Conservation (phyloP, 331 rosid genomes). For the Rosa hybrid region DNA sequence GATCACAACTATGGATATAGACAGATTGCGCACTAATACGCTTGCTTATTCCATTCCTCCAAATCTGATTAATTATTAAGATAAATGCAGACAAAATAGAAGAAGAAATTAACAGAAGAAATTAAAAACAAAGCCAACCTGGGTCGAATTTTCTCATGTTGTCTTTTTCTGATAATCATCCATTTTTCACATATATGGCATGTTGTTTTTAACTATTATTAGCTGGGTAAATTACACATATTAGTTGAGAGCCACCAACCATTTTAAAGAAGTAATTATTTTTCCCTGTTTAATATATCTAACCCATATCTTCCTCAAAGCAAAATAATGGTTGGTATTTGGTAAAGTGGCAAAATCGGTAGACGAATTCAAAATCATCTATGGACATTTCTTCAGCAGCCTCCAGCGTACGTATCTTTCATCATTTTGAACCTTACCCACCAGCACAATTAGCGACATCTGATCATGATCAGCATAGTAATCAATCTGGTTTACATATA, state of each 20-base stretch:
- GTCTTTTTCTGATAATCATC: neutral
- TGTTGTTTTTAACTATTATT: conserved; percentile 6
- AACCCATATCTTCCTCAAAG: conserved; percentile 26
- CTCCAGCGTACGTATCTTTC: neutral
- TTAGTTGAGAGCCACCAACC: conserved; percentile 16
- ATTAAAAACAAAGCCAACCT: neutral
- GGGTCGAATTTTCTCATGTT: neutral
- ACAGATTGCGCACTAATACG: neutral
- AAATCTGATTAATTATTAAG: neutral
- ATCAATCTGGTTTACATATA: neutral
- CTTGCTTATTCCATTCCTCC: neutral
- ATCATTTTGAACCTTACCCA: neutral
- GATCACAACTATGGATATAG: neutral
- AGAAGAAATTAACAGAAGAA: conserved; percentile 4
- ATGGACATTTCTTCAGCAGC: conserved; percentile 19
- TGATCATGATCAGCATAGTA: neutral
- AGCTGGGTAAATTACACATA: neutral
- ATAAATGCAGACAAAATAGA: neutral
- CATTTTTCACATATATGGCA: neutral
- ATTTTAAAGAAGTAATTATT: conserved; percentile 21
- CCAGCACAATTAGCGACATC: neutral
- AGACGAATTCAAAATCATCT: conserved; percentile 16
- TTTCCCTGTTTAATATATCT: conserved; percentile 14
- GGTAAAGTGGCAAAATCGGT: conserved; percentile 61
- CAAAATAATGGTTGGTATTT: conserved; percentile 50